These are phyloP conservation scores for Cytospora schulzeri DNA, from an alignment of 2,329 filamentous ascomycete species.

Conservation along the genomic window DNA sequence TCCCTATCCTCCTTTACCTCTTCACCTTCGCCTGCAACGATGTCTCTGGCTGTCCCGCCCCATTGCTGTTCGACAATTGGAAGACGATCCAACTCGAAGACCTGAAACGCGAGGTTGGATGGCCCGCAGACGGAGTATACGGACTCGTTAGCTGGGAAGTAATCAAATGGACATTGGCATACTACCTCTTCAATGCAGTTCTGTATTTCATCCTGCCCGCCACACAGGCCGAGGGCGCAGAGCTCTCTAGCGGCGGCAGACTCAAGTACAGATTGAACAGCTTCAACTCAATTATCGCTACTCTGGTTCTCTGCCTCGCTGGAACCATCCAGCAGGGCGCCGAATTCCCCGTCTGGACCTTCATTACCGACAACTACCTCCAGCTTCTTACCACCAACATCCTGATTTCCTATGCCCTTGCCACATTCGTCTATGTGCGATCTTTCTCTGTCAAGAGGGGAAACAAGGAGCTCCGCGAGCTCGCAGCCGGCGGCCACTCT, in stretches of 20 bases:
- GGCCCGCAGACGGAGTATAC: slow-evolving; percentile 70
- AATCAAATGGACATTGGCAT: slow-evolving; percentile 70
- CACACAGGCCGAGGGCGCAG: slow-evolving; percentile 68
- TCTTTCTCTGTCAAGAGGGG: slow-evolving; percentile 82
- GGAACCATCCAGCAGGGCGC: slow-evolving; percentile 78
- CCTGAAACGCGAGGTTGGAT: slow-evolving; percentile 79
- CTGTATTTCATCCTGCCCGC: slow-evolving; percentile 79
- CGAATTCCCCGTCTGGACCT: slow-evolving; percentile 86
- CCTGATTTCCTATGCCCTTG: slow-evolving; percentile 70
- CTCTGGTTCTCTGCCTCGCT: slow-evolving; percentile 68
- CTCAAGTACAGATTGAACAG: slow-evolving; percentile 83
- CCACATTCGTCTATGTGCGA: slow-evolving; percentile 77
- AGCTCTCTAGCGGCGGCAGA: slow-evolving; percentile 69
- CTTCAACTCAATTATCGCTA: slow-evolving; percentile 73
- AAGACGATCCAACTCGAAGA: slow-evolving; percentile 69
- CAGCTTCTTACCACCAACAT: slow-evolving; percentile 84
- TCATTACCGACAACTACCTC: slow-evolving; percentile 87
- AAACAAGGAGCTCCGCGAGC: slow-evolving; percentile 71
- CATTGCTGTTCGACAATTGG: slow-evolving; percentile 70
- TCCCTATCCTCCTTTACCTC: slow-evolving; percentile 77
- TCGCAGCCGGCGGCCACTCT: slow-evolving; percentile 78
- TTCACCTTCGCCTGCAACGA: slow-evolving; percentile 91
- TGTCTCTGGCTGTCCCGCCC: slow-evolving; percentile 84
- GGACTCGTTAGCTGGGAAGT: slow-evolving; percentile 72
- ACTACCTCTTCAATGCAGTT: slow-evolving; percentile 75